Conservation (phyloP, 139 green algal species). For the Ettlia oleoabundans region DNA sequence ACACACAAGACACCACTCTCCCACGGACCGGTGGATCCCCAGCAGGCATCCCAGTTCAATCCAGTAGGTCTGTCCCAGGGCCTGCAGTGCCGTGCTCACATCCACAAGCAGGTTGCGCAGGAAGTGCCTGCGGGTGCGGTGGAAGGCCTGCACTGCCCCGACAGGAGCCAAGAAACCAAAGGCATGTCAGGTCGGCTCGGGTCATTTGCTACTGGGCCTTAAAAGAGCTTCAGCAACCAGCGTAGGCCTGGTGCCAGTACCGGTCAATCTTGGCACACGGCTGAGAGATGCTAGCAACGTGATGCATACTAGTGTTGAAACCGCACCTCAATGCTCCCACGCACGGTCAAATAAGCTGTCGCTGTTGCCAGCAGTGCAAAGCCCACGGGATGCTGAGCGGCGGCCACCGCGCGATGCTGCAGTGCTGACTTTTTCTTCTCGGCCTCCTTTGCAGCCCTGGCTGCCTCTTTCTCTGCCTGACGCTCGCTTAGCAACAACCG, state of each 20-base stretch:
- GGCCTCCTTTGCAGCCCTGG: neutral
- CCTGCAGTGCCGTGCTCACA: slow-evolving; percentile 9
- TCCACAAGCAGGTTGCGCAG: slow-evolving; percentile 36
- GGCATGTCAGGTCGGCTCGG: too few relatives aligned
- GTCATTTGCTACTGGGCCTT: too few relatives aligned
- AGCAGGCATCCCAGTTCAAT: slow-evolving; percentile 34
- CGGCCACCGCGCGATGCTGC: neutral
- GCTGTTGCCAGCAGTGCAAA: neutral
- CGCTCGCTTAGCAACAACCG: neutral
- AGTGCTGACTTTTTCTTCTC: neutral
- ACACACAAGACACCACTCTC: too few relatives aligned
- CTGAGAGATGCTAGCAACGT: too few relatives aligned
- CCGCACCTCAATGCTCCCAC: neutral
- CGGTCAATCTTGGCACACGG: neutral
- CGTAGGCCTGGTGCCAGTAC: too few relatives aligned
- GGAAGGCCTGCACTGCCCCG: slow-evolving; percentile 2
- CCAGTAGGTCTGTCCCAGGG: slow-evolving; percentile 7
- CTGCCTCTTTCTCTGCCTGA: neutral
- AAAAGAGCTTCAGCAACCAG: too few relatives aligned
- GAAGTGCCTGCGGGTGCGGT: slow-evolving; percentile 8
- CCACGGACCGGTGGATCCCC: slow-evolving; percentile 24
- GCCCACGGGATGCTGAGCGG: neutral
- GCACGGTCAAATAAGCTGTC: neutral
- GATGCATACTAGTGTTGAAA: too few relatives aligned
- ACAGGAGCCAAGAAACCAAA: too few relatives aligned